phyloP scores from a whole-genome alignment of 148 eudicot species.

The Cornus controversa region DNA sequence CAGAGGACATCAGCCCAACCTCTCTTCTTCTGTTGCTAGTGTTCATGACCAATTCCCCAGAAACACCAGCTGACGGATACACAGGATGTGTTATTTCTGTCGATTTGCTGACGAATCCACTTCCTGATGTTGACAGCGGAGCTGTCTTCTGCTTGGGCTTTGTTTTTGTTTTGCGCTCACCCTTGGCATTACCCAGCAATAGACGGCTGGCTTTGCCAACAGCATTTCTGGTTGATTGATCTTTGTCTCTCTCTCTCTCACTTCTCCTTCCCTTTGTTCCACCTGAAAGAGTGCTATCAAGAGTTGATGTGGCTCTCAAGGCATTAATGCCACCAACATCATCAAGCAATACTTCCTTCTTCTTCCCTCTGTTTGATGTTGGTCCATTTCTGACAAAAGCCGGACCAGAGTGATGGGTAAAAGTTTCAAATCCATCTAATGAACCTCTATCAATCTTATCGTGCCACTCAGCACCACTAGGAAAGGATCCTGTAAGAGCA shows the following conservation, averaged over 20 bases:
- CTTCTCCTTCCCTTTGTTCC: slow-evolving; percentile 74
- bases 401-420: slow-evolving; percentile 43
- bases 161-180: slow-evolving; percentile 63
- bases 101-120: slow-evolving; percentile 11
- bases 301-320: slow-evolving; percentile 33
- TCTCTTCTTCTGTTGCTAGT: slow-evolving; percentile 38
- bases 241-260: slow-evolving; percentile 41
- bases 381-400: slow-evolving; percentile 61
- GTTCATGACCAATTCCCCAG: slow-evolving; percentile 23
- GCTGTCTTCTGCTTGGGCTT: slow-evolving; percentile 70
- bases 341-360: slow-evolving; percentile 68
- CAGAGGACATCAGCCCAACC: slow-evolving; percentile 33
- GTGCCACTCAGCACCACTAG: slow-evolving; percentile 9
- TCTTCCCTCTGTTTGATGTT: slow-evolving; percentile 59
- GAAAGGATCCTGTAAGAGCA: slow-evolving; percentile 26
- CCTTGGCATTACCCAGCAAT: slow-evolving; percentile 41
- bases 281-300: slow-evolving; percentile 38
- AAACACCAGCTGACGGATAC: slow-evolving; percentile 29
- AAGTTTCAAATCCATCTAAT: slow-evolving; percentile 32
- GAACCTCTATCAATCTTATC: slow-evolving; percentile 15
- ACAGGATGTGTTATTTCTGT: slow-evolving; percentile 35
- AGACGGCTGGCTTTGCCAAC: slow-evolving; percentile 40
- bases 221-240: slow-evolving; percentile 18
- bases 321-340: slow-evolving; percentile 45
- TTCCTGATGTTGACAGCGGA: slow-evolving; percentile 42